Evolutionary conservation across 495 filamentous ascomycete genomes (phyloP).

Genomic region (Penicillium mononematosum): DNA sequence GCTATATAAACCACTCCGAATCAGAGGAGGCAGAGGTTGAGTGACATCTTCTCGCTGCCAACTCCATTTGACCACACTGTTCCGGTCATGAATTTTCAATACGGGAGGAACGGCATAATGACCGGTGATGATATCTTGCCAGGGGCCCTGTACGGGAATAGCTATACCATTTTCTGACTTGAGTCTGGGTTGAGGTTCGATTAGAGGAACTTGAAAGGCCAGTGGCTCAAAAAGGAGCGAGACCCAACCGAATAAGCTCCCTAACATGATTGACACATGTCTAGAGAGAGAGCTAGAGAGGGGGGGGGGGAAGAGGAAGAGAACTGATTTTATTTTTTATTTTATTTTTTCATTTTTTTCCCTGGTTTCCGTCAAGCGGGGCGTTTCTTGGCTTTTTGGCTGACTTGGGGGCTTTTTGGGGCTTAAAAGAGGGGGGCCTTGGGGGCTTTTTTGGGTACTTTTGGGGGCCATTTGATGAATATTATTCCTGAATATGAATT

Average conservation of each 20-base stretch:
- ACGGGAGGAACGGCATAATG: constrained; percentile 26
- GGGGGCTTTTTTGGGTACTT: neutral
- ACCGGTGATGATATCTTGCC: constrained; percentile 32
- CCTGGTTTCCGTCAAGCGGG: neutral
- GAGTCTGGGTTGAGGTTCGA: constrained; percentile 26
- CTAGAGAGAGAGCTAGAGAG: no score
- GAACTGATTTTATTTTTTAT: neutral
- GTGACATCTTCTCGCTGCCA: constrained; percentile 27
- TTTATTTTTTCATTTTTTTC: neutral
- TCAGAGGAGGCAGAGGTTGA: constrained; percentile 19
- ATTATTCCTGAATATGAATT: no score
- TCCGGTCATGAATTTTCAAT: constrained; percentile 29
- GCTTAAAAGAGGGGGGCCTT: no score
- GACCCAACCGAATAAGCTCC: constrained; percentile 20
- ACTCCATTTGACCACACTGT: constrained; percentile 27
- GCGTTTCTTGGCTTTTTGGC: neutral
- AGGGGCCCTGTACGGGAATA: constrained; percentile 7
- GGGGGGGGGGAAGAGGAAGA: no score
- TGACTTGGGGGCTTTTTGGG: neutral
- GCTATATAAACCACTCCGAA: constrained; percentile 23
- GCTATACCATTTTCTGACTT: constrained; percentile 12
- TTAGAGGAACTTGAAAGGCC: constrained; percentile 18
- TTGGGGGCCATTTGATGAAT: no score
- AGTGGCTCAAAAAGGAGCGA: constrained; percentile 22
- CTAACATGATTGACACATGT: constrained; percentile 15